Base-by-base conservation (phyloP, 495 filamentous ascomycete species). In the Podospora pseudocomata region DNA sequence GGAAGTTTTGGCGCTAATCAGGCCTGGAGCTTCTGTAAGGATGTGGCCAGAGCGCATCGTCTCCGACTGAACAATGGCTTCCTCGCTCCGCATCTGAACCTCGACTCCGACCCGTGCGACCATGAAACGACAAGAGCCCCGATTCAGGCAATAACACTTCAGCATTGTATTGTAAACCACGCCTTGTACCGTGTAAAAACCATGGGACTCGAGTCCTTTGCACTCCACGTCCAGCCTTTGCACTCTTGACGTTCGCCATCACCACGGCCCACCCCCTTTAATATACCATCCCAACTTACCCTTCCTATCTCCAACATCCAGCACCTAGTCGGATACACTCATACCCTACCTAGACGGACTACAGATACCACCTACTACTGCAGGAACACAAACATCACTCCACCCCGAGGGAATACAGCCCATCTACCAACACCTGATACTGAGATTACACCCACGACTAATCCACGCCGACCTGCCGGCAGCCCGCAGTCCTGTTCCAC, bases 111-210 rank as follows among this genome's bases (percentile, higher is more conserved):
- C 61, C 66, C 64, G 60, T 63, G 57, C 61, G 63, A 67, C 44
- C 53, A 72, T 76, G 74, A 76, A 76, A 74, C 74, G 32, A 65
- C 49, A 60, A 60, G 59, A 64, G 58, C 26, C 68, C 70, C 54
- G 64, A 63, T 66, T 68, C 7, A 49, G 73, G n/a, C 23, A 58
- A 58, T 58, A 58, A 58, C 55, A 58, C n/a, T 15, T 5, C 55
- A 58, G n/a, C 18, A 56, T 56, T 39, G 23, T 19, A 61, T 60
- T 59, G 4, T 61, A 18, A 20, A 58, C 55, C 55, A 20, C 9
- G 6, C 39, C 9, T 3, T 49, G 39, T 11, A 16, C 39, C 39
- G 6, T 5, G 9, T 5, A 3, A 49, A 49, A 49, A 49, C n/a
- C 11, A 34, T 59, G 57, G 63, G 49, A n/a, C 61, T 49, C 39